Conservation (phyloP, 1,284 basidiomycete genomes). For the Sanghuangporus weigelae region DNA sequence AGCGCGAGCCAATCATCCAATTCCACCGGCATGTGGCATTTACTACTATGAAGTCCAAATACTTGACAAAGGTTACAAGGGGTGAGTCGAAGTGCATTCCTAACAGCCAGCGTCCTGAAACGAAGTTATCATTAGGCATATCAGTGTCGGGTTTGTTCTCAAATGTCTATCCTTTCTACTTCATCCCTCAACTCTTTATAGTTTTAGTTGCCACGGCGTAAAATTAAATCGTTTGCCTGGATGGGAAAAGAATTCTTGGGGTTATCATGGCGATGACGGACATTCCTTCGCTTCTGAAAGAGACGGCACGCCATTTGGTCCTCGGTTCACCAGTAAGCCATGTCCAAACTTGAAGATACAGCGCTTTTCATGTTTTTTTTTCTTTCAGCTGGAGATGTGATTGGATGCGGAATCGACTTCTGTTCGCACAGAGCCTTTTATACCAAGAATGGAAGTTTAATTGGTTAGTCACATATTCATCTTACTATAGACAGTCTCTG, state of each 20-base stretch:
- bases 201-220: constrained; percentile 46
- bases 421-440: constrained; percentile 76
- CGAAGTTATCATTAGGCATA: constrained; percentile 45
- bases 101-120: background rate
- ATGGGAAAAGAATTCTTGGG: constrained; percentile 89
- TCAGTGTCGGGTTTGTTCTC: constrained; percentile 60
- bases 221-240: constrained; percentile 77
- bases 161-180: background rate
- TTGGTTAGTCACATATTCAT: constrained; percentile 46
- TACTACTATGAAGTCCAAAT: constrained; percentile 91
- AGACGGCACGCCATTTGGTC: constrained; percentile 68
- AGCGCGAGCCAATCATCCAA: constrained; percentile 66
- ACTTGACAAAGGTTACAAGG: constrained; percentile 70
- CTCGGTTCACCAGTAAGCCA: constrained; percentile 65
- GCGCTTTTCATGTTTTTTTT: background rate
- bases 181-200: constrained; percentile 39
- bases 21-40: constrained; percentile 80
- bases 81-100: constrained; percentile 38
- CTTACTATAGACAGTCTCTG: background rate
- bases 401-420: constrained; percentile 90
- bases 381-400: constrained; percentile 66
- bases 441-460: constrained; percentile 80
- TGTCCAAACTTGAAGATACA: background rate
- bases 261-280: constrained; percentile 93
- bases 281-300: constrained; percentile 71